Conservation (phyloP, 345 rosid species). For the Dimocarpus longan region DNA sequence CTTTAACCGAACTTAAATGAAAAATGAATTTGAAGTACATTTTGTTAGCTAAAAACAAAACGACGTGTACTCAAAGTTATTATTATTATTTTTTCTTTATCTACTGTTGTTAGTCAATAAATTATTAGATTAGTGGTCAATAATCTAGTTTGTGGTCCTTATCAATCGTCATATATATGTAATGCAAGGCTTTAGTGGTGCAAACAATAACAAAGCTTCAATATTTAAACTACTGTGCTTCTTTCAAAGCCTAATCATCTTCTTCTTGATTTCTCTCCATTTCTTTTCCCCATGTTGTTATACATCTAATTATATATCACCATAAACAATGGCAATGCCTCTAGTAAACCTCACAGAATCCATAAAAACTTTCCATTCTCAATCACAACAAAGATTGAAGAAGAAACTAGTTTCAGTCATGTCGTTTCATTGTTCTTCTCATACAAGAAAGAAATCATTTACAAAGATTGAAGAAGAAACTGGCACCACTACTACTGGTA, state of each 20-base stretch:
- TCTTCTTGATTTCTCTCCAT: neutral
- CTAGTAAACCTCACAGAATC: neutral
- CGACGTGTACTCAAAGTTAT: too few species aligned
- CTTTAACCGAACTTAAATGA: too few species aligned
- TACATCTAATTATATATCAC: neutral
- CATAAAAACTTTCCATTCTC: conserved; percentile 10
- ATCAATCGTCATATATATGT: neutral
- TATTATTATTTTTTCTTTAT: too few species aligned
- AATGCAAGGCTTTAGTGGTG: neutral
- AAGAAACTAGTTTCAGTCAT: conserved; percentile 23
- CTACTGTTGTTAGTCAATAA: too few species aligned
- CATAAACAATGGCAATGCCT: conserved; percentile 28
- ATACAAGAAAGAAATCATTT: conserved; percentile 7
- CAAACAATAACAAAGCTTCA: neutral
- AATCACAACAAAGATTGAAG: neutral
- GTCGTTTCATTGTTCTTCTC: conserved; percentile 23
- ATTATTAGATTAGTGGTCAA: neutral
- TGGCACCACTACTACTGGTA: neutral
- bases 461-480: neutral
- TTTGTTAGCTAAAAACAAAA: too few species aligned
- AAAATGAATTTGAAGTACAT: too few species aligned
- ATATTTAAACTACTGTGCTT: neutral
- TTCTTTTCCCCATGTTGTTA: too few species aligned
- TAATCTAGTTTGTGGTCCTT: neutral
- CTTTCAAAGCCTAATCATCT: neutral